Base-by-base conservation (phyloP, 2,329 filamentous ascomycete species). In the Sclerotinia nivalis region DNA sequence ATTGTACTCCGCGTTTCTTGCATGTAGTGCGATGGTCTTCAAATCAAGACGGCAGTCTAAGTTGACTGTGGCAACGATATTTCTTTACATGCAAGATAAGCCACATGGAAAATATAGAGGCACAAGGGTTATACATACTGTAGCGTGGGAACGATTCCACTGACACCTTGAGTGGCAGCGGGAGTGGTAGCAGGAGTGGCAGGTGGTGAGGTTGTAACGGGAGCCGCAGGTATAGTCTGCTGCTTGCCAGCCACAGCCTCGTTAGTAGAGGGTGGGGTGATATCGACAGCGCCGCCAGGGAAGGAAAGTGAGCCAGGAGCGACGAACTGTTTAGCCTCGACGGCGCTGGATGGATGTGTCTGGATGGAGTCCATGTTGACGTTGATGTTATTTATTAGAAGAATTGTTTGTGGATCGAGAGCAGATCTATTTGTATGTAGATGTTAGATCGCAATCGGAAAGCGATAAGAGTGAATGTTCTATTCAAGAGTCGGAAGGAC, bases 61-160 rank as follows among this genome's bases (percentile, higher is more conserved):
- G 82, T 98, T 98, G 85, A 98, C 96, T 76, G 96, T 99, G 76
- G 96, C 95, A 82, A 98, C 95, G 84, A 98, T 97, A 85, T 98
- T 97, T 90, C 93, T 96, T 93, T 75, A 78, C 77, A 77, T 76
- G 78, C 75, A 76, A 81, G 80, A 85, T 88, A 83, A 88, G 86
- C 83, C 81, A 84, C 83, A 76, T 75, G 72, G 73, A 77, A 78
- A 72, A 74, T 8, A 15, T 54, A 56, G 76, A 78, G 76, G 76
- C 78, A 76, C 73, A 71, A 76, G 76, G 77, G 81, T 80, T 79
- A 89, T 91, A 96, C 93, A 93, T 93, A 97, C 93, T 97, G 93
- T 87, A 97, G 87, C 77, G 93, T 96, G 77, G 93, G 93, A 79
- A 94, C 93, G 80, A 97, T 91, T 78, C 93, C 93, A 84, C 92